phyloP scores from a whole-genome alignment of 164 flowering plant species.

The Macadamia tetraphylla region DNA sequence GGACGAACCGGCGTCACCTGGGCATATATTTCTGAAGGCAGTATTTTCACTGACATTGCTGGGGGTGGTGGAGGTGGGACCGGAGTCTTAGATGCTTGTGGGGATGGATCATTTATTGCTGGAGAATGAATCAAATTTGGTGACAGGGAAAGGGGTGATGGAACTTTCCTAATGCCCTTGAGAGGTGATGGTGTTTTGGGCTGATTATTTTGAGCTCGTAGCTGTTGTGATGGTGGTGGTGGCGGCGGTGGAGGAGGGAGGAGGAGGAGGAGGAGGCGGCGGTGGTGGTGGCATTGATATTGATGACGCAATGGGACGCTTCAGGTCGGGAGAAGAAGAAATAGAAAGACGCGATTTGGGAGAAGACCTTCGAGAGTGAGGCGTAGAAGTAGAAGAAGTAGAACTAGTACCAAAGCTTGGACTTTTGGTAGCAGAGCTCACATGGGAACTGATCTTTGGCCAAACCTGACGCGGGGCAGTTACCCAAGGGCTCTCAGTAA shows the following conservation, averaged over 20 bases:
- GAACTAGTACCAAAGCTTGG: conserved; percentile 3
- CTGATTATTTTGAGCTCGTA: conserved; percentile 11
- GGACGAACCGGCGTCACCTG: conserved; percentile 17
- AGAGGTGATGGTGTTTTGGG: conserved; percentile 24
- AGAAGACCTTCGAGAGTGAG: conserved; percentile 65
- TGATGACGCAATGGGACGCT: conserved; percentile 37
- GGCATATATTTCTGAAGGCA: conserved; percentile 15
- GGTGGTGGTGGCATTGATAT: conserved; percentile 24
- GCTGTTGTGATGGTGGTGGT: conserved; percentile 5
- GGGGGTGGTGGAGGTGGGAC: conserved; percentile 55
- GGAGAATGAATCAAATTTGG: conserved; percentile 42
- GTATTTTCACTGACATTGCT: conserved; percentile 21
- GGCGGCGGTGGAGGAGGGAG: background rate
- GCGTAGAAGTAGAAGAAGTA: conserved; percentile 20
- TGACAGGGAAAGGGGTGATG: conserved; percentile 59
- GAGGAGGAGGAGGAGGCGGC: conserved; percentile 23
- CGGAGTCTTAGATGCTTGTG: conserved; percentile 16
- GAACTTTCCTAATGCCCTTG: conserved; percentile 30
- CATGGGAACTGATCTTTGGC: background rate
- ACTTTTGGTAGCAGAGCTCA: conserved; percentile 4
- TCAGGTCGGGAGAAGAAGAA: conserved; percentile 40
- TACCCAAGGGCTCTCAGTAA: conserved; percentile 28
- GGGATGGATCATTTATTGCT: conserved; percentile 24
- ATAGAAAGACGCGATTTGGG: conserved; percentile 57
- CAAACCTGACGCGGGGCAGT: conserved; percentile 29